Conservation (phyloP, 306 rosid species). For the Adenanthera pavonina region DNA sequence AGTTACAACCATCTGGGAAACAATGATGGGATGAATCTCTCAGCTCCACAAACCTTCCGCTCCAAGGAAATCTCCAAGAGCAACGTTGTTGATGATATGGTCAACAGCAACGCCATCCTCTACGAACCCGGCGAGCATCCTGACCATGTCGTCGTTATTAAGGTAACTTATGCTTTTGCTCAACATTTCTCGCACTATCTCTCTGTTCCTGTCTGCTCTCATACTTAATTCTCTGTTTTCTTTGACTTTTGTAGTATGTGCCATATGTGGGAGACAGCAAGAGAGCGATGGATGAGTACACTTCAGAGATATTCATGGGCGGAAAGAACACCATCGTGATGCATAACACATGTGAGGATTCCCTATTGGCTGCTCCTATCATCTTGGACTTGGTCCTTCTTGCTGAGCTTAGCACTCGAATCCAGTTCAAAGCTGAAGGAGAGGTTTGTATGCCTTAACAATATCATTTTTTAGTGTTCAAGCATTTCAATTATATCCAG, state of each 20-base stretch:
- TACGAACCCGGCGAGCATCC: conserved; percentile 96
- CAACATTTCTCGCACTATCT: neutral
- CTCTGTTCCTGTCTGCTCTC: neutral
- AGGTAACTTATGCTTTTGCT: conserved; percentile 51
- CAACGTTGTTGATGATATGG: conserved; percentile 98
- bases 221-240: conserved; percentile 11
- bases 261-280: conserved; percentile 96
- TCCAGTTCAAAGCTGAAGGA: conserved; percentile 81
- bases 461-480: conserved; percentile 8
- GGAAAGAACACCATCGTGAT: conserved; percentile 86
- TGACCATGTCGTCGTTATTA: conserved; percentile 95
- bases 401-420: conserved; percentile 93
- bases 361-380: conserved; percentile 95
- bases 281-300: conserved; percentile 98
- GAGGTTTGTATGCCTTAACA: conserved; percentile 59
- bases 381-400: conserved; percentile 95
- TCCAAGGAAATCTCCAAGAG: conserved; percentile 98
- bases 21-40: conserved; percentile 98
- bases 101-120: conserved; percentile 90
- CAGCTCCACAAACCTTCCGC: conserved; percentile 96
- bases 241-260: conserved; percentile 66
- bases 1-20: conserved; percentile 98
- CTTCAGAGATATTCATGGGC: conserved; percentile 98
- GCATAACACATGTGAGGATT: conserved; percentile 99
- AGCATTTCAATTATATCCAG: neutral